Base-by-base conservation (phyloP, 345 rosid genomes). In the Corchorus capsularis region DNA sequence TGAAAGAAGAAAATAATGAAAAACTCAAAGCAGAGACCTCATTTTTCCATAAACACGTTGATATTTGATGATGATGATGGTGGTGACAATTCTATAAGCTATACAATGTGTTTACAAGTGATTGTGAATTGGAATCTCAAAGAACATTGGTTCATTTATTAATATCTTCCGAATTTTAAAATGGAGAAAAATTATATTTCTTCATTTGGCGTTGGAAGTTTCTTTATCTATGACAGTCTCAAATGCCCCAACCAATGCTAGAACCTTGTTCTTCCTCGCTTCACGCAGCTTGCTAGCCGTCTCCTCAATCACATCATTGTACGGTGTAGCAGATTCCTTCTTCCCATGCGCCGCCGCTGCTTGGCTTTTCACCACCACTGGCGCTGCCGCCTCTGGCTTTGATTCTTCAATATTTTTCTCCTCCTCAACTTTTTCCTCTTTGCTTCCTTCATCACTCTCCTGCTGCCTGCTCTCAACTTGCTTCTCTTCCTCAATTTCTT, bases 221-320 rank as follows among this genome's bases (percentile, higher is more conserved):
- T 94, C 92, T 68, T 91, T 86, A 76, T 89, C 96, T 22, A 94
- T 94, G 80, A 91, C 98, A 19, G 94, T 91, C 88, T 94, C 90
- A 64, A 94, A 94, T 22, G 98, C 98, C 43, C 98, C 97, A 20
- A 87, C 98, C 73, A 94, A 79, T 53, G 97, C 97, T 65, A 72
- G 86, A 69, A 94, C 98, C 72, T 88, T 94, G 93, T 90, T 94
- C 89, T 83, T 93, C 86, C 89, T 93, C 80, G 80, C 79, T 82
- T 85, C 89, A 54, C 88, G 83, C 17, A 93, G 85, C 84, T 86
- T 94, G 77, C 87, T 86, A 45, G 92, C 88, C 1, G 92, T 88
- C 81, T 91, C 88, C 73, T 89, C 93, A 7, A 94, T 94, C 74
- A 94, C 97, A 74, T 91, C 95, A 49, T 94, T 94, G 79, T 89